Percentiles rank a stretch among this genome's conserved stretches.
These are phyloP conservation scores for Taphrina pruni DNA, from an alignment of 1,139 yeast species.

Conservation along the genomic window DNA sequence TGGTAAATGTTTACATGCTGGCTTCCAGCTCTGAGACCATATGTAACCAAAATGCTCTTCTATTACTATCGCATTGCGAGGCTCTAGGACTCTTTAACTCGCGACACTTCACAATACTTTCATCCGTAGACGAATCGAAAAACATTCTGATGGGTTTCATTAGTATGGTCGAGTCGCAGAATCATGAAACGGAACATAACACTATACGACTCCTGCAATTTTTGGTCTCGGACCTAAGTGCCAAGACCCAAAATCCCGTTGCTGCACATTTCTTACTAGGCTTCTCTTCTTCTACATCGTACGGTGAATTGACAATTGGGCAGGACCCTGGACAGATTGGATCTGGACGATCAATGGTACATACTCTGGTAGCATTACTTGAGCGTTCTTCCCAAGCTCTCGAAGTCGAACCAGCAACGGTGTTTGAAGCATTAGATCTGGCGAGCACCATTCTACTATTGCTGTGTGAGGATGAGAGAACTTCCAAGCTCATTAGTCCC, in stretches of 20 bases:
- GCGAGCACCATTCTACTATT: constrained; percentile 11
- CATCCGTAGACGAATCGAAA: constrained; percentile 27
- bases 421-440: not conserved
- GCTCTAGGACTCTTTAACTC: not conserved
- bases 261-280: constrained; percentile 33
- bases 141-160: constrained; percentile 17
- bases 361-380: constrained; percentile 6
- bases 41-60: not conserved
- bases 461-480: constrained; percentile 10
- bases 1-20: constrained; percentile 14
- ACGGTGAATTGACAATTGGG: not conserved
- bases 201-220: not conserved
- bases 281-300: not conserved
- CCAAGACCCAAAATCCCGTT: not conserved
- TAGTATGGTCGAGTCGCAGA: constrained; percentile 15
- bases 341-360: constrained; percentile 33
- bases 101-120: constrained; percentile 21
- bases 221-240: not conserved
- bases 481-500: not conserved
- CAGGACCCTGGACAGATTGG: constrained; percentile 29
- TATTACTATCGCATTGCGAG: not conserved
- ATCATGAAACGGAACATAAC: not conserved
- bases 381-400: not conserved
- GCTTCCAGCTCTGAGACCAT: not conserved
- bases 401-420: not conserved